Percentiles rank a stretch among this genome's conserved stretches.
Evolutionary conservation across 139 green algal genomes (phyloP).

Genomic region (Coelastrella sp.): DNA sequence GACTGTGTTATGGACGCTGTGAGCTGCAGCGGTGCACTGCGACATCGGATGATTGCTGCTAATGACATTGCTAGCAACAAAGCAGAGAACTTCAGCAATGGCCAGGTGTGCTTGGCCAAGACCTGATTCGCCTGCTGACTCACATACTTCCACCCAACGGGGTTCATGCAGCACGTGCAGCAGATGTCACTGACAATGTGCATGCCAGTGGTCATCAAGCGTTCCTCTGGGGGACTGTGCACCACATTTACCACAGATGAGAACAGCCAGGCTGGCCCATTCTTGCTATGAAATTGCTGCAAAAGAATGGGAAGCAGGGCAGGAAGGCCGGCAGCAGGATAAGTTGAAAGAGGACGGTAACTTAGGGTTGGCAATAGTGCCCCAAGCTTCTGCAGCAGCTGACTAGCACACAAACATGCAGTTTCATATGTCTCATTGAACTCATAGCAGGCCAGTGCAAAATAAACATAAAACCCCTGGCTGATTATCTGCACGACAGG

Average conservation of each 20-base stretch:
- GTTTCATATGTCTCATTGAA: background rate
- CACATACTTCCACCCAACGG: slow-evolving; percentile 92
- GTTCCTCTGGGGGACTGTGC: slow-evolving; percentile 76
- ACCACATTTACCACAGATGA: slow-evolving; percentile 82
- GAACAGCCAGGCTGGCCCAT: slow-evolving; percentile 90
- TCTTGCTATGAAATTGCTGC: slow-evolving; percentile 57
- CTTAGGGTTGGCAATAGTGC: background rate
- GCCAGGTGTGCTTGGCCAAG: too few relatives aligned
- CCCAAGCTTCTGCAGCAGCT: background rate
- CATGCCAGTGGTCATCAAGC: slow-evolving; percentile 89
- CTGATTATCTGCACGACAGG: too few relatives aligned
- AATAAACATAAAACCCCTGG: too few relatives aligned
- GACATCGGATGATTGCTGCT: too few relatives aligned
- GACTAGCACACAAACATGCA: background rate
- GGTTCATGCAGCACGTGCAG: slow-evolving; percentile 78
- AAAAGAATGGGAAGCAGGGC: background rate
- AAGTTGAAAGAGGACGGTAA: background rate
- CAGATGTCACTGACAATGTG: slow-evolving; percentile 87
- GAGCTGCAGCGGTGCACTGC: too few relatives aligned
- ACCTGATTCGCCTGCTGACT: background rate
- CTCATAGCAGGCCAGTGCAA: too few relatives aligned
- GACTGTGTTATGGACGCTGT: too few relatives aligned
- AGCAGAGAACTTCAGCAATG: too few relatives aligned
- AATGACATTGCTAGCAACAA: background rate
- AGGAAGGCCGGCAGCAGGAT: background rate